phyloP scores from a whole-genome alignment of 179 eudicot species.

The Nepenthes alata region DNA sequence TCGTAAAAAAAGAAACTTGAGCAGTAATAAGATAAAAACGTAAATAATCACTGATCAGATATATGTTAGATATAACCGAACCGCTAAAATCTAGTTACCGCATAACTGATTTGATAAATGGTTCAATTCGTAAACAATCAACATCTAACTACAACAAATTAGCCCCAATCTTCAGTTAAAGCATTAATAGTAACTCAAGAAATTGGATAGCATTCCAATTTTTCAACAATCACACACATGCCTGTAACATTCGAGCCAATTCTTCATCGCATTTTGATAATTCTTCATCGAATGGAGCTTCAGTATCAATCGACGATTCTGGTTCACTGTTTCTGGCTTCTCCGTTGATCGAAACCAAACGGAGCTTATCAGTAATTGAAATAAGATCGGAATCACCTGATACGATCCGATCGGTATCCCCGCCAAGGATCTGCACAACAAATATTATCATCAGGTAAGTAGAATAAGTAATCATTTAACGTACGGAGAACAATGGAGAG shows the following conservation, averaged over 20 bases:
- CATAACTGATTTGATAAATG: no score
- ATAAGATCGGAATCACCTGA: constrained; percentile 50
- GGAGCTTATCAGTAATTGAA: constrained; percentile 44
- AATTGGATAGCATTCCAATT: not conserved
- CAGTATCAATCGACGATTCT: constrained; percentile 14
- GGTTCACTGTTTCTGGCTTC: constrained; percentile 15
- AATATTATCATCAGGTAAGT: constrained; percentile 4
- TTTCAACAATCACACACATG: constrained; percentile 1
- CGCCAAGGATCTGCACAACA: constrained; percentile 37
- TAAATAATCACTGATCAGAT: not conserved
- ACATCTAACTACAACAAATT: no score
- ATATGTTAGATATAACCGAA: not conserved
- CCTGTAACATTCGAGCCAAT: constrained; percentile 89
- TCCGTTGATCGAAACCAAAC: constrained; percentile 43
- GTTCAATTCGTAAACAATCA: no score
- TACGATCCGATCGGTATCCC: constrained; percentile 36
- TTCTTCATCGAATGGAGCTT: constrained; percentile 22
- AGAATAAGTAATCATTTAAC: not conserved
- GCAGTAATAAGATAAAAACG: not conserved
- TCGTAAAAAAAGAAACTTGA: not conserved
- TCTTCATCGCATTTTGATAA: constrained; percentile 61
- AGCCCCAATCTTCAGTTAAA: no score
- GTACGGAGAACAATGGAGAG: not conserved
- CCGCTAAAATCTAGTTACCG: not conserved
- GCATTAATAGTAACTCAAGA: no score